Evolutionary conservation across 129 eudicot genomes (phyloP).

Genomic region (Artemisia tridentata): DNA sequence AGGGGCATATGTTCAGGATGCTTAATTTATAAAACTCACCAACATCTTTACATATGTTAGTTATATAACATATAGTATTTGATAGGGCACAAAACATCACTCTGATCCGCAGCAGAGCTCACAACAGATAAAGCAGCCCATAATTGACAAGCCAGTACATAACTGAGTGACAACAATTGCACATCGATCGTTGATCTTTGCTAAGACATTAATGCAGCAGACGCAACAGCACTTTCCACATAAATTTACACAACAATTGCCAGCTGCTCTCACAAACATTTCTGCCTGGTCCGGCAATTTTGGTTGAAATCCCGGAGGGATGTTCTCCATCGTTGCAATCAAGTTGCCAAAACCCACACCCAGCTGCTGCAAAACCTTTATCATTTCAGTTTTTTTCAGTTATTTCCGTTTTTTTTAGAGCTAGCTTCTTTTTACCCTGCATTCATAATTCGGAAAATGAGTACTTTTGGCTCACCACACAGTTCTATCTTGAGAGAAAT

Average conservation of each 20-base stretch:
- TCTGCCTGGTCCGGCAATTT: conserved; percentile 72
- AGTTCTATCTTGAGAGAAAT: neutral
- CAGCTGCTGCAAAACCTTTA: conserved; percentile 36
- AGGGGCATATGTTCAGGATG: neutral
- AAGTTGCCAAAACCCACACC: conserved; percentile 76
- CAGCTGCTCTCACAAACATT: conserved; percentile 66
- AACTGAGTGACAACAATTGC: conserved; percentile 66
- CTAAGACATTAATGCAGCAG: conserved; percentile 70
- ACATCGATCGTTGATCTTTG: conserved; percentile 62
- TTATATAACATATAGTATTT: too few species aligned
- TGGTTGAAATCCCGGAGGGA: conserved; percentile 60
- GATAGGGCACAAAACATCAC: neutral
- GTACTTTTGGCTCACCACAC: neutral
- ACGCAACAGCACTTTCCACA: conserved; percentile 70
- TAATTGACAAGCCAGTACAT: conserved; percentile 55
- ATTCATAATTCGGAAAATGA: neutral
- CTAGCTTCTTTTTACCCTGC: conserved; percentile 33
- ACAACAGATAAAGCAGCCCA: conserved; percentile 78
- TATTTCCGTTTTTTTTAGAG: conserved; percentile 25
- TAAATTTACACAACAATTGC: conserved; percentile 64
- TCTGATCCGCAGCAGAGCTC: conserved; percentile 43
- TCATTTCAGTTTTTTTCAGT: conserved; percentile 24
- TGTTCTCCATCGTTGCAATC: conserved; percentile 72
- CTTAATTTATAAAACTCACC: neutral
- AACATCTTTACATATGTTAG: conserved; percentile 4